Evolutionary conservation across 352 stramenopile genomes (phyloP), one percentile per base, ranked within the genome.

Genomic region (Globisporangium uncinulatum): DNA sequence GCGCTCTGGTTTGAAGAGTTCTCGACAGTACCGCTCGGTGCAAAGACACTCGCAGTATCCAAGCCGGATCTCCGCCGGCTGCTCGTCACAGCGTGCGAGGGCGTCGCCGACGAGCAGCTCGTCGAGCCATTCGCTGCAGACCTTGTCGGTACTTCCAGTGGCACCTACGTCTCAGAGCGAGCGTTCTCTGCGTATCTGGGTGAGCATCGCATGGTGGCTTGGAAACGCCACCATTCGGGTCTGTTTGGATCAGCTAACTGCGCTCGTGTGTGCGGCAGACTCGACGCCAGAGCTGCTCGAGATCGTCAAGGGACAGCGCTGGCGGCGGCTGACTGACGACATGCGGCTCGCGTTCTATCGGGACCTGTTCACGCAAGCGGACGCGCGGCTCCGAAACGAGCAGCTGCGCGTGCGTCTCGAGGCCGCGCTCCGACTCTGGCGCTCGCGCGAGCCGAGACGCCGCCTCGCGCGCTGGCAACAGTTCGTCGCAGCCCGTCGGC

Each of bases 1-100:
- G 19, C 48, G 51, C 68, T 71, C 20, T 89, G 79, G 75, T 76
- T 82, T 34, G 71, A 84, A 37, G 70, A 84, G 46, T 89, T 86
- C 50, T 58, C 74, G 14, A 39, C 64, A 17, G 58, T 53, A 50
- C 4, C 39, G 4, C 31, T 56, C 2, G 44, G 39, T 13, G 24
- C 32, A 0, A 62, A 54, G 55, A 39, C 21, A 29, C 46, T 70
- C 7, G 51, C 36, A 5, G 56, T 67, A 9, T 46, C 50, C 9
- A 66, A 57, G 48, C 57, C 59, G 6, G 71, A 72, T 17, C 65
- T 76, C 59, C 65, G 53, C 1, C 53, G 29, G 0, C 49, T 86
- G 43, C 57, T 89, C 0, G 56, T 68, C 31, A 75, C 62, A 20
- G 63, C 74, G 5, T 79, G 76, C 49, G 69, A 66, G 29, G 65